phyloP scores from a whole-genome alignment of 1,284 basidiomycete genomes.

The Ustilago loliicola region DNA sequence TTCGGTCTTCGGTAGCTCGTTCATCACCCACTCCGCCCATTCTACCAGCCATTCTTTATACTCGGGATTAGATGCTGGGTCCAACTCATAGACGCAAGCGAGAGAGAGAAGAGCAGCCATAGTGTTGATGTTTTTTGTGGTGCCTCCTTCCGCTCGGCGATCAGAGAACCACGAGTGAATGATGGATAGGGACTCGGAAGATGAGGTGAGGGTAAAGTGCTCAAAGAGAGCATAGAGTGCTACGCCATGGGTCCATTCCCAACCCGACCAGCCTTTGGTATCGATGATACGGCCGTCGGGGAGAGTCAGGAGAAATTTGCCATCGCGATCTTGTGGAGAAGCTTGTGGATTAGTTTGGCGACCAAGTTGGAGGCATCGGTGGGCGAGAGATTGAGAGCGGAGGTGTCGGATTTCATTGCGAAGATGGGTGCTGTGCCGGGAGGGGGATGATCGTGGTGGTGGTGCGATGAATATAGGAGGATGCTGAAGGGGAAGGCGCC shows the following conservation, averaged over 20 bases:
- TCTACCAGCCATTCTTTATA: conserved; percentile 75
- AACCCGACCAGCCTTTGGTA: conserved; percentile 78
- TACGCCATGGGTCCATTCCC: conserved; percentile 79
- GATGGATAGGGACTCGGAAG: conserved; percentile 73
- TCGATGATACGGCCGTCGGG: conserved; percentile 77
- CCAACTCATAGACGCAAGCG: conserved; percentile 74
- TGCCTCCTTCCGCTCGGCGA: conserved; percentile 74
- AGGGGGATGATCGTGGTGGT: not conserved
- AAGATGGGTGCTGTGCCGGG: not conserved
- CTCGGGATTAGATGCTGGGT: conserved; percentile 59
- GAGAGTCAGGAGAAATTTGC: conserved; percentile 75
- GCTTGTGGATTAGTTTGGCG: conserved; percentile 47
- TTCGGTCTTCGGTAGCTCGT: conserved; percentile 76
- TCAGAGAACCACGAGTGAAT: conserved; percentile 76
- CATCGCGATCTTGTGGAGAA: conserved; percentile 75
- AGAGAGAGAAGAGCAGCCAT: conserved; percentile 78
- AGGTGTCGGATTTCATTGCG: conserved; percentile 16
- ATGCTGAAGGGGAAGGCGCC: not conserved
- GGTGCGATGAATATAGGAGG: not conserved
- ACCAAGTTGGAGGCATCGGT: conserved; percentile 22
- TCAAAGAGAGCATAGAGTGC: conserved; percentile 63
- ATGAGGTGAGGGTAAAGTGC: conserved; percentile 73
- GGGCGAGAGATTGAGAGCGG: conserved; percentile 16
- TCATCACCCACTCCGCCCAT: conserved; percentile 79
- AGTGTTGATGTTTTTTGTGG: conserved; percentile 80